Evolutionary conservation across 331 rosid species (phyloP).

Genomic region (Acacia pycnantha): DNA sequence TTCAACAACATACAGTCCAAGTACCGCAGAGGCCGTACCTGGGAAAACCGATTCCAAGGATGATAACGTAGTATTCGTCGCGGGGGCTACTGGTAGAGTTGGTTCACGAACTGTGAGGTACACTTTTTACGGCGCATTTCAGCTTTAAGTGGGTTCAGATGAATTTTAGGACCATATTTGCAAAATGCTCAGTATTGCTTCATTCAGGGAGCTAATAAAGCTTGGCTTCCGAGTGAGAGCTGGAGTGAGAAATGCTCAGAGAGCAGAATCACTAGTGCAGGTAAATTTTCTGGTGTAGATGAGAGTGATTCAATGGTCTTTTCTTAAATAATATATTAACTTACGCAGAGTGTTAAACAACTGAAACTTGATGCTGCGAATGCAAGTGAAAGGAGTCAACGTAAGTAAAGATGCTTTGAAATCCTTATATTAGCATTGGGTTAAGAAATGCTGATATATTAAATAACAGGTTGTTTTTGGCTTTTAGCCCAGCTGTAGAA

Average conservation of each 20-base stretch:
- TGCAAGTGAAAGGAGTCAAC: constrained; percentile 49
- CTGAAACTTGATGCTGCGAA: constrained; percentile 55
- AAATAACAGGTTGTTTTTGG: constrained; percentile 77
- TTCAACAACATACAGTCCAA: constrained; percentile 38
- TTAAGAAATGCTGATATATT: constrained; percentile 41
- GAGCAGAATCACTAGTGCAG: constrained; percentile 65
- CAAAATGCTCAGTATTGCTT: constrained; percentile 28
- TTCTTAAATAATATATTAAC: constrained; percentile 12
- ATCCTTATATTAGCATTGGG: constrained; percentile 16
- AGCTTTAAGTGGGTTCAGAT: background rate
- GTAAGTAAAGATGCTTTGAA: constrained; percentile 53
- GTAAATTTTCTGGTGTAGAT: constrained; percentile 31
- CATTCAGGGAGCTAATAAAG: constrained; percentile 91
- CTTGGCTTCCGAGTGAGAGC: constrained; percentile 93
- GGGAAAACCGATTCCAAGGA: constrained; percentile 55
- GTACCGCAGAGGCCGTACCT: constrained; percentile 35
- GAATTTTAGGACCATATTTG: background rate
- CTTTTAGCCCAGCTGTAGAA: constrained; percentile 99
- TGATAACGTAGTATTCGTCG: constrained; percentile 80
- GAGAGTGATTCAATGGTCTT: constrained; percentile 6
- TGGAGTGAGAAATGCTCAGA: constrained; percentile 75
- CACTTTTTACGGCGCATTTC: constrained; percentile 16
- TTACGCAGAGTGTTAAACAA: constrained; percentile 77
- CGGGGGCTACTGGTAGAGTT: constrained; percentile 98
- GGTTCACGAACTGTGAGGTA: constrained; percentile 96